phyloP scores from a whole-genome alignment of 73 alveolate species.

The Tetrahymena thermophila region DNA sequence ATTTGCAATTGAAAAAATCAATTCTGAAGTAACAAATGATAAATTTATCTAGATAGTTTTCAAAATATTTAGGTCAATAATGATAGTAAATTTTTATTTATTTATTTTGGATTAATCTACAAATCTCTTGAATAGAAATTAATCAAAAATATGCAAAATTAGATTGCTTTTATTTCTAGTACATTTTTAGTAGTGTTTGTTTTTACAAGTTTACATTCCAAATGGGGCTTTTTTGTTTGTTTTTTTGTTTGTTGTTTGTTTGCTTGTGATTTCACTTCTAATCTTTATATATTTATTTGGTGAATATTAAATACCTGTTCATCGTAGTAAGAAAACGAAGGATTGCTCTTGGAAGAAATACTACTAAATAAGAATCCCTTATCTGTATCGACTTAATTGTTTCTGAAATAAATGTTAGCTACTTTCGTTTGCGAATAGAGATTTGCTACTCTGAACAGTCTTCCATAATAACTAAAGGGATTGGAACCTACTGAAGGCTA shows the following conservation, averaged over 20 bases:
- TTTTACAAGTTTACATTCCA: too few species aligned
- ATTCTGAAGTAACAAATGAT: too few species aligned
- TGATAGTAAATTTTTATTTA: too few species aligned
- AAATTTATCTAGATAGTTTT: too few species aligned
- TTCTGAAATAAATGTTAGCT: not conserved
- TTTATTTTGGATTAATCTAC: too few species aligned
- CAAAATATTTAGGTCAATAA: too few species aligned
- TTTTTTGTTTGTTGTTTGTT: not conserved
- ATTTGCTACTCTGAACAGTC: not conserved
- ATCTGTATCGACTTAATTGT: not conserved
- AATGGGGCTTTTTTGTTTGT: too few species aligned
- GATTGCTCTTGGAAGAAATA: not conserved
- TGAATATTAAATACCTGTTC: not conserved
- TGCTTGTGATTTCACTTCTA: not conserved
- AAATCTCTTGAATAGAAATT: too few species aligned
- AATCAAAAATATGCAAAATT: too few species aligned
- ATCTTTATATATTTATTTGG: not conserved
- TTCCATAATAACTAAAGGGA: not conserved
- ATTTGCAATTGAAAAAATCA: too few species aligned
- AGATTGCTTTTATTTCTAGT: too few species aligned
- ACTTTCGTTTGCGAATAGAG: not conserved
- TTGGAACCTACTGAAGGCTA: not conserved
- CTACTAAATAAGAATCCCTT: not conserved
- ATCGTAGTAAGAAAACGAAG: not conserved
- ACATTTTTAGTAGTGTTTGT: too few species aligned